Percentiles rank a stretch among this genome's conserved stretches.
phyloP scores from a whole-genome alignment of 106 monocot genomes.

The Dioscorea zingiberensis region DNA sequence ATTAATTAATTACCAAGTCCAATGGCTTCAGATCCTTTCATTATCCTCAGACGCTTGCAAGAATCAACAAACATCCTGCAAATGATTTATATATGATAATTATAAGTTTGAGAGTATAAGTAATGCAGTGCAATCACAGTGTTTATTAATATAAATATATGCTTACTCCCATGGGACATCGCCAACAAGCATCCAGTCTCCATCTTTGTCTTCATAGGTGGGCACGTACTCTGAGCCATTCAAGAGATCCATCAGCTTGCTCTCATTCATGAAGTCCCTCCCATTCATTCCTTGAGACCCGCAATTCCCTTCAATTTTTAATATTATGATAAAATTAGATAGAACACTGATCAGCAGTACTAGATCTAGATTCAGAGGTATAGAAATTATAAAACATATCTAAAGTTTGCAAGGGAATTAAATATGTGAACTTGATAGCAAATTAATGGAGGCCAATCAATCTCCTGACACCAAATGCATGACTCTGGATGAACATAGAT shows the following conservation, averaged over 20 bases:
- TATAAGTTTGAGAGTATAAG: too few relatives aligned
- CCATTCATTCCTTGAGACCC: conserved; percentile 44
- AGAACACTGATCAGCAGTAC: neutral
- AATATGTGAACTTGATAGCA: neutral
- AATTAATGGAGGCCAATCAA: neutral
- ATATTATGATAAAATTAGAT: neutral
- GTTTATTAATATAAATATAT: neutral
- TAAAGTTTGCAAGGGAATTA: too few relatives aligned
- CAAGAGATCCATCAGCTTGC: conserved; percentile 59
- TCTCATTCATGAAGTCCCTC: conserved; percentile 63
- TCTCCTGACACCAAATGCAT: neutral
- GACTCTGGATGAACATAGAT: neutral
- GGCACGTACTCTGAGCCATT: conserved; percentile 75
- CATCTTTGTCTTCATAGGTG: conserved; percentile 94
- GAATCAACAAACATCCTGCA: conserved; percentile 92
- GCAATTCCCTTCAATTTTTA: conserved; percentile 12
- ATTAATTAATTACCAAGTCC: conserved; percentile 55
- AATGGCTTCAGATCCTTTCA: conserved; percentile 94
- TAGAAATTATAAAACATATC: too few relatives aligned
- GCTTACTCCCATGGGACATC: conserved; percentile 97
- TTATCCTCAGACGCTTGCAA: conserved; percentile 91
- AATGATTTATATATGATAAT: neutral
- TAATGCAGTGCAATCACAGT: too few relatives aligned
- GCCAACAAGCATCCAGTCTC: conserved; percentile 94
- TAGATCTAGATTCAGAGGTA: neutral